phyloP scores from a whole-genome alignment of 1,284 basidiomycete species.

The Neonothopanus nambi region DNA sequence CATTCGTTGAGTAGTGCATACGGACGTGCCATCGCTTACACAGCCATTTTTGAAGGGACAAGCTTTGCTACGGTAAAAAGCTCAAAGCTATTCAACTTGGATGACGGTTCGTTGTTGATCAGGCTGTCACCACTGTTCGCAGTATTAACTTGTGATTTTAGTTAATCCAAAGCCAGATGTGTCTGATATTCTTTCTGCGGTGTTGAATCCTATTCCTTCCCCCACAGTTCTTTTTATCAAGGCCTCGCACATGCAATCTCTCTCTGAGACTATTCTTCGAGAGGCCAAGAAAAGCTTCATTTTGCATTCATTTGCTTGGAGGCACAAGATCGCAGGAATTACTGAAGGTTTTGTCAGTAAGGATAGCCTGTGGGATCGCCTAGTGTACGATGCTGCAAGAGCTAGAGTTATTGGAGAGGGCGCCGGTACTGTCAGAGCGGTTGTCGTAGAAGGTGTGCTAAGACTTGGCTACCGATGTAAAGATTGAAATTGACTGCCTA shows the following conservation, averaged over 20 bases:
- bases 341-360: constrained; percentile 70
- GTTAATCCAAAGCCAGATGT: constrained; percentile 33
- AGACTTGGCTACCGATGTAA: not conserved
- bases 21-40: constrained; percentile 72
- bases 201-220: constrained; percentile 59
- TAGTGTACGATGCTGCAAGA: constrained; percentile 69
- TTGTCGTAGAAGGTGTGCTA: constrained; percentile 62
- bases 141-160: constrained; percentile 9
- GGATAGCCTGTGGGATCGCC: constrained; percentile 77
- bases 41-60: constrained; percentile 70
- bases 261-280: constrained; percentile 51
- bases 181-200: constrained; percentile 47
- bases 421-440: constrained; percentile 56
- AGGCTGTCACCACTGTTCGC: not conserved
- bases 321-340: constrained; percentile 69
- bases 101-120: constrained; percentile 38
- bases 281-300: constrained; percentile 54
- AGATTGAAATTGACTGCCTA: constrained; percentile 8
- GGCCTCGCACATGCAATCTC: constrained; percentile 54
- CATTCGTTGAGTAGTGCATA: constrained; percentile 70
- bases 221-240: constrained; percentile 66
- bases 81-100: constrained; percentile 48
- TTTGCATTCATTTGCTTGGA: constrained; percentile 61
- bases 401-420: constrained; percentile 56
- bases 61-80: constrained; percentile 67